Percentiles rank a stretch among this genome's conserved stretches.
Conservation (phyloP, 2,329 filamentous ascomycete genomes). For the Cercospora sp. region DNA sequence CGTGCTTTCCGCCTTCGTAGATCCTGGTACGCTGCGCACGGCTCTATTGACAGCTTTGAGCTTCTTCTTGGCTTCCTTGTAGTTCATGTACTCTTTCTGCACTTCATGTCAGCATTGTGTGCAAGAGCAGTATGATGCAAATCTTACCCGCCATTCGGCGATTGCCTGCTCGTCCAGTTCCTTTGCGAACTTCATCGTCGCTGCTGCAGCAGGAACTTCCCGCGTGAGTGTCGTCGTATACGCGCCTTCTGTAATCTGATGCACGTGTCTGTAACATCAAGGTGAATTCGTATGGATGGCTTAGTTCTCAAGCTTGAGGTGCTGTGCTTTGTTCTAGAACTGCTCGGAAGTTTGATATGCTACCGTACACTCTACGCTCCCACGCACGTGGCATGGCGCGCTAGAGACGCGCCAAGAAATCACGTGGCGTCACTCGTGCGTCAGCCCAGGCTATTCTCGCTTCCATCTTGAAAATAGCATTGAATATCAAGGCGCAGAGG, state of each 20-base stretch:
- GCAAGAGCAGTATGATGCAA: not conserved
- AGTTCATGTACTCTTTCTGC: slow-evolving; percentile 79
- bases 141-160: slow-evolving; percentile 76
- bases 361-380: not conserved
- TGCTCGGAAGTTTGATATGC: not conserved
- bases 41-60: slow-evolving; percentile 16
- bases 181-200: slow-evolving; percentile 13
- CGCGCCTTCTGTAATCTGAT: not conserved
- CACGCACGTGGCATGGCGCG: not conserved
- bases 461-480: not conserved
- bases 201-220: not conserved
- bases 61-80: slow-evolving; percentile 58
- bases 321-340: not conserved
- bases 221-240: not conserved
- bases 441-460: not conserved
- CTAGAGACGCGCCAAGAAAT: not conserved
- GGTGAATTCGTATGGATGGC: not conserved
- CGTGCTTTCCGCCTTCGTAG: slow-evolving; percentile 9
- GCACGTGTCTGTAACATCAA: not conserved
- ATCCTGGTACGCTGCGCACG: slow-evolving; percentile 13
- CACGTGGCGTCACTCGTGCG: not conserved
- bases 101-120: not conserved
- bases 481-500: not conserved
- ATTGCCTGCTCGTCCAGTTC: slow-evolving; percentile 86
- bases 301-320: not conserved